Conservation (phyloP, 345 rosid genomes). For the Aquilaria malaccensis region DNA sequence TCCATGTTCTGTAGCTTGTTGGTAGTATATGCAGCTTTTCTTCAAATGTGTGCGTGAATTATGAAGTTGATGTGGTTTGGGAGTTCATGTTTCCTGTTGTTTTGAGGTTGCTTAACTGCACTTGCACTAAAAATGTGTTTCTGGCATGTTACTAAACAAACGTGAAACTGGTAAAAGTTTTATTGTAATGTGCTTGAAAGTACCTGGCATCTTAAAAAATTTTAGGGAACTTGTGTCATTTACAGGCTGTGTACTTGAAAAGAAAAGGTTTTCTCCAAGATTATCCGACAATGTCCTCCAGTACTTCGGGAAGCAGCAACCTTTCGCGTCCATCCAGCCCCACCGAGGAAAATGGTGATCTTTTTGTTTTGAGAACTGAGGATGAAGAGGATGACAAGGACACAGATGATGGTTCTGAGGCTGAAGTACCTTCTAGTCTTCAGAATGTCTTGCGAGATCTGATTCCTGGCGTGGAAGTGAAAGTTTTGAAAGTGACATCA, state of each 20-base stretch:
- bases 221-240: conserved; percentile 13
- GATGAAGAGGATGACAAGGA: conserved; percentile 55
- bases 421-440: conserved; percentile 67
- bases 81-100: not conserved
- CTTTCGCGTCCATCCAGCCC: conserved; percentile 36
- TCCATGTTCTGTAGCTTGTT: conserved; percentile 4
- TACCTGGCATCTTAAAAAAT: not conserved
- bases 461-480: conserved; percentile 82
- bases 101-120: conserved; percentile 3
- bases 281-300: conserved; percentile 33
- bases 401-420: conserved; percentile 66
- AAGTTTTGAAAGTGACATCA: conserved; percentile 76
- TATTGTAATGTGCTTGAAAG: not conserved
- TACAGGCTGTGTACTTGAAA: conserved; percentile 80
- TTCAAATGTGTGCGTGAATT: not conserved
- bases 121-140: not conserved
- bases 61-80: not conserved
- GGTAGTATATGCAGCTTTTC: not conserved
- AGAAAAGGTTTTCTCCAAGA: conserved; percentile 42
- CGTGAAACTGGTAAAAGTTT: not conserved
- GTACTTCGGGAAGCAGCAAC: conserved; percentile 33
- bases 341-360: conserved; percentile 48
- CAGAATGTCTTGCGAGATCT: conserved; percentile 70
- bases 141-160: not conserved
- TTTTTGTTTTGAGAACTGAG: conserved; percentile 42